Conservation (phyloP, 495 filamentous ascomycete genomes). For the Trichoderma gamsii region DNA sequence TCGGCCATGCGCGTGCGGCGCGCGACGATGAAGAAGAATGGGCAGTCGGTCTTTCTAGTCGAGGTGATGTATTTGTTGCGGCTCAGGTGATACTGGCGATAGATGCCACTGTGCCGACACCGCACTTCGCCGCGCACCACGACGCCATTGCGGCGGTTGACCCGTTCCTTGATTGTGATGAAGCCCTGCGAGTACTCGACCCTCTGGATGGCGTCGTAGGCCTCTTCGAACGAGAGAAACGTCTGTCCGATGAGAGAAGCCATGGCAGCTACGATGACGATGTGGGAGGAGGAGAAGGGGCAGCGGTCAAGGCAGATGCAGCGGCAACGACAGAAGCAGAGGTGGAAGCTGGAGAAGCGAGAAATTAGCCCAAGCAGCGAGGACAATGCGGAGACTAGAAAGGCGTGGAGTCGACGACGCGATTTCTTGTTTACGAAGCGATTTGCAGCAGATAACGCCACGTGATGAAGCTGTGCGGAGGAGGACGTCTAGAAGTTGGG, state of each 20-base stretch:
- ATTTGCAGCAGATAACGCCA: too few species aligned
- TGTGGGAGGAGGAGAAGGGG: not conserved
- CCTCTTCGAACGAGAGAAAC: conserved; percentile 5
- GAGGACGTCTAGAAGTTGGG: too few species aligned
- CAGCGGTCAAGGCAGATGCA: not conserved
- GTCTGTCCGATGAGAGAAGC: conserved; percentile 9
- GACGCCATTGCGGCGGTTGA: conserved; percentile 10
- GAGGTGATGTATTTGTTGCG: conserved; percentile 12
- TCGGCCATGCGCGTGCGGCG: conserved; percentile 6
- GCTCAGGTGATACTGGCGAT: conserved; percentile 10
- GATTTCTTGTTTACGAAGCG: too few species aligned
- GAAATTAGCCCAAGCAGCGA: too few species aligned
- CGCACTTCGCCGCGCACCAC: conserved; percentile 5
- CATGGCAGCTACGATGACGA: not conserved
- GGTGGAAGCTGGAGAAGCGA: too few species aligned
- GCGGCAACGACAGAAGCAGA: too few species aligned
- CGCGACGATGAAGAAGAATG: conserved; percentile 11
- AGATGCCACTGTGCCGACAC: conserved; percentile 10
- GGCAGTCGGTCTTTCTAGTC: conserved; percentile 1
- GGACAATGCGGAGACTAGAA: too few species aligned
- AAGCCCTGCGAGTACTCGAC: conserved; percentile 5
- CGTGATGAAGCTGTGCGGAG: too few species aligned
- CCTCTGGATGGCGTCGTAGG: conserved; percentile 11
- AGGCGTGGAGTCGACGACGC: too few species aligned
- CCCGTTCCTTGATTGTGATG: conserved; percentile 10